Base-by-base conservation (phyloP, 2,329 filamentous ascomycete genomes). In the Trematosphaeria pertusa region DNA sequence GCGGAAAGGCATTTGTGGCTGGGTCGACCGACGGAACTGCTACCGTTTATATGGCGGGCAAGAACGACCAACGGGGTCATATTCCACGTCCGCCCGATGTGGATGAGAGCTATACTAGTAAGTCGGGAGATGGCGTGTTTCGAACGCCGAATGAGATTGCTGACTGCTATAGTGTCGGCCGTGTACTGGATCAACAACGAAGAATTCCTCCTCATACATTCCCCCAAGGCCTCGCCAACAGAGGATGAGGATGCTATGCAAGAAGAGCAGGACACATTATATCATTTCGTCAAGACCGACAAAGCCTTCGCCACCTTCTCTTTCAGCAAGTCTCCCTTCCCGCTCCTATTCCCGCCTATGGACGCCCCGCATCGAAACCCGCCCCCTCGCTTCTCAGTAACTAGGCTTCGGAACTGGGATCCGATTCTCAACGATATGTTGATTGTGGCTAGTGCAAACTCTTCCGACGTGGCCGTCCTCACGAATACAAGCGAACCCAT, bases 1-100 rank as follows among this genome's bases (percentile, higher is more conserved):
- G 87, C 67, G 94, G 94, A 36, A 99, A 96, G 70, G 93, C 97
- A 68, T 78, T 99, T 33, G 87, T 96, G 34, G 92, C 90, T 57
- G 94, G 95, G 12, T 78, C 94, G 59, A 85, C 80, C 5, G 85
- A 97, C 72, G 94, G 94, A 47, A 86, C 85, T 10, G 86, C 88
- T 41, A 82, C 83, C 45, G 92, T 97, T 70, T 87, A 97, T 82
- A 91, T 89, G 6, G 17, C 31, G 21, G 89, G 88, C 0, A 84
- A 90, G 59, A 93, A 93, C 36, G 81, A 81, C 31, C 79, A 83
- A 20, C 94, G 93, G 73, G 91, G 81, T 26, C 80, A 86, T 41
- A 89, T 99, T 36, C 91, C 92, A 18, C 84, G 84, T 48, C 90
- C 93, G 2, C 85, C 89, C 5, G 80, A 80, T 46, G 62, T 94